Base-by-base conservation (phyloP, 2,329 filamentous ascomycete species). In the Cercospora canescens region DNA sequence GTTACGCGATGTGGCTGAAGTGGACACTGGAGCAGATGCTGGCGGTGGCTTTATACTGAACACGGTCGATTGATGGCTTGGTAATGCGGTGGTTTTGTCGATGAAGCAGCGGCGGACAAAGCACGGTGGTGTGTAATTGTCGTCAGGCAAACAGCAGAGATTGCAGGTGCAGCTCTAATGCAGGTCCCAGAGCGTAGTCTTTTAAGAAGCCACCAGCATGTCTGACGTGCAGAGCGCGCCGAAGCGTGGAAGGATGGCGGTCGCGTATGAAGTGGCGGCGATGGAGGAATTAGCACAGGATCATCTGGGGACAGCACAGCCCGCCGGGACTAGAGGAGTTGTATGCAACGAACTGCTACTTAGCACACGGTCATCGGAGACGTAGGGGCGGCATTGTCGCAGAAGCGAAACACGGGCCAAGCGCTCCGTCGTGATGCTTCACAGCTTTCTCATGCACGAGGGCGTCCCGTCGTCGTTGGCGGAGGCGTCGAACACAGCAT, bases 161-260 rank as follows among this genome's bases (percentile, higher is more conserved):
- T n/a, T 9, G 30, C 6, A 41, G 35, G n/a, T 55, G 60, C 60
- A 12, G 21, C 18, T 62, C 48, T 39, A 24, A 62, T 62, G 60
- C 60, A 62, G 60, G 60, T 62, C 60, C 57, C 60, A 30, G 48
- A 39, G 60, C 6, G 59, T 45, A 6, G 60, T 62, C 48, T 55
- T 26, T 39, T 39, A 56, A 55, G 7, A 34, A 28, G 45, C 60
- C 28, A 32, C 39, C 4, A 21, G 8, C 37, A 34, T 52, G 41
- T 60, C 21, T 21, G 58, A 28, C 58, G 35, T 60, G 57, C 37
- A 60, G 35, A n/a, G 41, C 41, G 58, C 28, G 26, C 37, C 26
- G 41, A 18, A 50, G 39, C 39, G 24, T 50, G 26, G 26, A 26
- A 52, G 41, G 58, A 60, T 60, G 26, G 30, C 2, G 26, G 50